Evolutionary conservation across 2,329 filamentous ascomycete species (phyloP), one percentile per base, ranked within the genome.

Genomic region (Rhynchosporium agropyri): DNA sequence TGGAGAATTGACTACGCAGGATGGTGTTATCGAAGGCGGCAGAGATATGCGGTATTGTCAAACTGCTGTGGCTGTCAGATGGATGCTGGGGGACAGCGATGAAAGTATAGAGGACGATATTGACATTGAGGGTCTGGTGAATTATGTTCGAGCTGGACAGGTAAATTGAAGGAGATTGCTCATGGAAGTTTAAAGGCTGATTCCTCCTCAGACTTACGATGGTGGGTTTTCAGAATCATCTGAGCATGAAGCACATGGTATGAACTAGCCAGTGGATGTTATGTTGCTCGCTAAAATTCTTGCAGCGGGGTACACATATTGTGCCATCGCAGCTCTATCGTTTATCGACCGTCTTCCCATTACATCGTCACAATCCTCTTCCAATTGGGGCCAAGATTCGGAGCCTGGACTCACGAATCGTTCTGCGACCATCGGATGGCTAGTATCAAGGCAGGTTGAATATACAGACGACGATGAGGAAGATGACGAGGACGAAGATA

Each of bases 11-110:
- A 74, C 94, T 2, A 84, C 85, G 4, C 80, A 74, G 68, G 77
- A 71, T 71, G 83, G 80, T 12, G 77, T 77, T 43, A 80, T 94
- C n/a, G 84, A 87, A 42, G 94, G 94, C 0, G 92, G 92, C 0
- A 84, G 85, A 61, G 95, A 99, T 76, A 89, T 92, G 78, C 83
- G 95, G 61, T 94, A 94, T 74, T 95, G 92, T 70, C 97, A 95
- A 75, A 87, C 92, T 72, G 93, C 91, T 3, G 85, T 90, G 20
- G 87, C 87, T 8, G 87, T 96, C 38, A 82, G 95, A 45, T 97
- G 91, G 85, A 89, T 96, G 61, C 76, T 99, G 50, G 81, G 88
- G 46, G 91, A 89, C 0, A 80, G 81, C 31, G 82, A 80, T 0
- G 79, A 83, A 13, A 79, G 96, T 76, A 81, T 80, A 2, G 84